Base-by-base conservation (phyloP, 495 filamentous ascomycete genomes). In the Friedmanniomyces endolithicus region DNA sequence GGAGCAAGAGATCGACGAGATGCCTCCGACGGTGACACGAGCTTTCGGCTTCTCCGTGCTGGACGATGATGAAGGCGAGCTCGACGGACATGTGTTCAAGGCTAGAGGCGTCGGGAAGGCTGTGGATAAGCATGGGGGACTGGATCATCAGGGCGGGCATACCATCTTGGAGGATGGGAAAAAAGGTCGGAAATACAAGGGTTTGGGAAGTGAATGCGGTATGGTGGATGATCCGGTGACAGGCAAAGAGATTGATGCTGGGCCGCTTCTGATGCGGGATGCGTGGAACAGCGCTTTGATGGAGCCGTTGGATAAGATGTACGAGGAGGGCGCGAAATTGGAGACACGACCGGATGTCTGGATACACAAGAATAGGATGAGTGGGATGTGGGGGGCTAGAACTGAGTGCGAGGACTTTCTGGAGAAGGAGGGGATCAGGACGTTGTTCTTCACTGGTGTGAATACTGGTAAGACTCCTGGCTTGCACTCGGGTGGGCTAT, bases 311-410 rank as follows among this genome's bases (percentile, higher is more conserved):
- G 68, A 72, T 19, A 63, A 53, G 27, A 61, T 60, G 31, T 72
- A 68, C 29, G 25, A 65, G 44, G 58, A 67, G 25, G 67, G 68
- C 34, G 49, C 22, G n/a, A 58, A 59, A 20, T 35, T 65, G 62
- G 58, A 47, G 9, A 61, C 37, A 6, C 51, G 50, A 17, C 62
- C 68, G 0, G 79, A 82, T 57, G 58, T 79, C 0, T 72, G 70
- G 63, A 73, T 78, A 53, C 67, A 76, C 53, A 82, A 81, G 65
- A 75, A 80, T 57, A 71, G 78, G 9, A 75, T 80, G 69, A 75
- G 72, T 22, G 79, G 78, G 8, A 59, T 82, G 31, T 80, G 78
- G 75, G 67, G 65, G 14, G 51, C 52, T 1, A 58, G 51, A 2
- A 67, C 66, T 0, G 50, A 57, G 0, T 64, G 68, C 24, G 64